Percentiles rank a stretch among this genome's conserved stretches.
phyloP scores from a whole-genome alignment of 495 filamentous ascomycete genomes.

The Choiromyces venosus region DNA sequence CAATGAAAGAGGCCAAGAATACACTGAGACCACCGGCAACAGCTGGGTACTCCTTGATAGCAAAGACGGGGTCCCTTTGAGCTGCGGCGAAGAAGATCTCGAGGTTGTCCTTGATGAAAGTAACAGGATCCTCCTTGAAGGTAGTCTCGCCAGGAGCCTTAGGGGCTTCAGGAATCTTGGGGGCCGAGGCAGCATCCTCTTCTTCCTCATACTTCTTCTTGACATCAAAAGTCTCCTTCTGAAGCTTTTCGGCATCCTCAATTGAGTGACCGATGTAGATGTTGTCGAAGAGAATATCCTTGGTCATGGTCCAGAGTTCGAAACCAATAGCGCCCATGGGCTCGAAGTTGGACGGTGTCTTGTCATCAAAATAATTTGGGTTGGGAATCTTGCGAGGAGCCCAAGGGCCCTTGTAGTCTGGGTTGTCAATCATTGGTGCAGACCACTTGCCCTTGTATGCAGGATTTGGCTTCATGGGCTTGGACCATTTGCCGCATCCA shows the following conservation, averaged over 20 bases:
- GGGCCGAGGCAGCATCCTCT: slow-evolving; percentile 74
- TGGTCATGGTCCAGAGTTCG: slow-evolving; percentile 99
- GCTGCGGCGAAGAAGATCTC: slow-evolving; percentile 80
- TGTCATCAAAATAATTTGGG: slow-evolving; percentile 96
- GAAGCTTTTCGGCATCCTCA: slow-evolving; percentile 85
- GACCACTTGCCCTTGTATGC: slow-evolving; percentile 99
- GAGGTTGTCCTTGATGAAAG: slow-evolving; percentile 85
- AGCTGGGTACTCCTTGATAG: slow-evolving; percentile 86
- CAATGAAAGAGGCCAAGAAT: slow-evolving; percentile 61
- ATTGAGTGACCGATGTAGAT: slow-evolving; percentile 99
- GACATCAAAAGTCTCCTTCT: slow-evolving; percentile 85
- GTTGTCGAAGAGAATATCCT: slow-evolving; percentile 98
- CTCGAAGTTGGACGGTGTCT: slow-evolving; percentile 92
- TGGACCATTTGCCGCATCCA: slow-evolving; percentile 90
- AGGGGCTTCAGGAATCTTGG: slow-evolving; percentile 63
- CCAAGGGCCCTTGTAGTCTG: slow-evolving; percentile 96
- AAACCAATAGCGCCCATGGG: slow-evolving; percentile 98
- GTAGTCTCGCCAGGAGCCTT: slow-evolving; percentile 60
- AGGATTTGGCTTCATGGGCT: slow-evolving; percentile 91
- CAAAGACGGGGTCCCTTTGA: slow-evolving; percentile 81
- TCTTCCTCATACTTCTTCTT: slow-evolving; percentile 82
- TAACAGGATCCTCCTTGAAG: slow-evolving; percentile 88
- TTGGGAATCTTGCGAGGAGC: slow-evolving; percentile 92
- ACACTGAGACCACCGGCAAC: slow-evolving; percentile 73
- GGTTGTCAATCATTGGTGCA: slow-evolving; percentile 92